A percentile compares a stretch with the other conserved stretches of the same genome.
Conservation (phyloP, 139 green algal genomes). For the Micromonas pusilla region DNA sequence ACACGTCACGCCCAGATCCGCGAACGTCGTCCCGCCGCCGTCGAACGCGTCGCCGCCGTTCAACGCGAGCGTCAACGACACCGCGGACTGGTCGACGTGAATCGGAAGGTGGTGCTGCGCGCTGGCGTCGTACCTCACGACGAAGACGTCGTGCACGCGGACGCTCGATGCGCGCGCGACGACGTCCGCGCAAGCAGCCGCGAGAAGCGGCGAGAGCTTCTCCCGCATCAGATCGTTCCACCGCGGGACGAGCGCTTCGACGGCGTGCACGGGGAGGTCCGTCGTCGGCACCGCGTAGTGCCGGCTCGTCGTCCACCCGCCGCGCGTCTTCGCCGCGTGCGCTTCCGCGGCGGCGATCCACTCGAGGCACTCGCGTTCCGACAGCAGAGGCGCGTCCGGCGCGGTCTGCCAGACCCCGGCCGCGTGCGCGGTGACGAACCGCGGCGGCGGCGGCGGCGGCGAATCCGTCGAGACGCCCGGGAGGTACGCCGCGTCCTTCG, state of each 20-base stretch:
- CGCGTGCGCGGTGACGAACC: neutral
- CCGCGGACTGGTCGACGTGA: conserved; percentile 2
- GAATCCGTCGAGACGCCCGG: neutral
- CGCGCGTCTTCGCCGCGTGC: neutral
- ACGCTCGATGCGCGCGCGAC: neutral
- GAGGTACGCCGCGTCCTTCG: neutral
- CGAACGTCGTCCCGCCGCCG: conserved; percentile 11
- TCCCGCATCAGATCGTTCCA: conserved; percentile 9
- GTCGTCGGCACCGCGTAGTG: conserved; percentile 34
- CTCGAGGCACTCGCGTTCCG: neutral
- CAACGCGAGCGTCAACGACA: conserved; percentile 10
- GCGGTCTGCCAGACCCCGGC: neutral
- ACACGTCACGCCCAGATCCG: neutral
- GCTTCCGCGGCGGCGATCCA: conserved; percentile 6
- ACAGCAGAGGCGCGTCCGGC: neutral
- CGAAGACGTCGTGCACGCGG: conserved; percentile 28
- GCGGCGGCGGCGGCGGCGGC: neutral
- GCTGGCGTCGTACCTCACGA: conserved; percentile 24
- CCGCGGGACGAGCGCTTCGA: neutral
- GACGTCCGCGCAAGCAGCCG: conserved; percentile 1
- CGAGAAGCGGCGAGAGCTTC: neutral
- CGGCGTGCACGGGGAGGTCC: conserved; percentile 25
- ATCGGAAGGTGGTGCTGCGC: conserved; percentile 10
- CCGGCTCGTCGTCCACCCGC: conserved; percentile 24
- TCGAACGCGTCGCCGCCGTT: conserved; percentile 4